Evolutionary conservation across 1,139 yeast genomes (phyloP).

Genomic region (Debaryomyces coudertii): DNA sequence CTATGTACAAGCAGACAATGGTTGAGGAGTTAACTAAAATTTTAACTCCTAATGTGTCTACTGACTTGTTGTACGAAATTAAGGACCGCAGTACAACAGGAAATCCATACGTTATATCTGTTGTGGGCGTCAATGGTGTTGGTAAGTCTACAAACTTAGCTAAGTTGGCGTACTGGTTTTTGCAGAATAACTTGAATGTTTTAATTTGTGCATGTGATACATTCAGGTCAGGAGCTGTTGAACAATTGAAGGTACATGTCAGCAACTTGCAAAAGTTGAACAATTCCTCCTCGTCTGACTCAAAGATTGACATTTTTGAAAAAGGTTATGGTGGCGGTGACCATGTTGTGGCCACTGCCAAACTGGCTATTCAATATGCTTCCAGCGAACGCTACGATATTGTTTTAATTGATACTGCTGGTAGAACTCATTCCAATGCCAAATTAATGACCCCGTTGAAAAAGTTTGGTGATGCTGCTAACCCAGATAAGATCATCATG

Average conservation of each 20-base stretch:
- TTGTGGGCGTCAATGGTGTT: conserved; percentile 97
- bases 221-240: conserved; percentile 97
- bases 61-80: conserved; percentile 84
- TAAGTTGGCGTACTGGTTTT: conserved; percentile 91
- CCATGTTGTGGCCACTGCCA: conserved; percentile 91
- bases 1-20: conserved; percentile 57
- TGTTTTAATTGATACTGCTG: conserved; percentile 95
- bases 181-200: conserved; percentile 85
- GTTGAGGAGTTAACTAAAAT: conserved; percentile 78
- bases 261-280: conserved; percentile 67
- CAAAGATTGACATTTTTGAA: conserved; percentile 79
- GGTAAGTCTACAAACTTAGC: conserved; percentile 96
- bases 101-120: conserved; percentile 88
- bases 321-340: conserved; percentile 98
- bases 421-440: conserved; percentile 94
- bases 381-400: conserved; percentile 68
- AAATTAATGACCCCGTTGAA: conserved; percentile 94
- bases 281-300: conserved; percentile 36
- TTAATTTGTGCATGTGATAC: conserved; percentile 97
- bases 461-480: conserved; percentile 92
- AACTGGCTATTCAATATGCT: conserved; percentile 78
- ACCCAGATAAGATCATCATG: conserved; percentile 96
- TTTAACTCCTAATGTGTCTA: conserved; percentile 89
- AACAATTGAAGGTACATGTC: conserved; percentile 92
- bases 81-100: conserved; percentile 47